Conservation (phyloP, 108 stramenopile species). For the Nannochloropsis salina region DNA sequence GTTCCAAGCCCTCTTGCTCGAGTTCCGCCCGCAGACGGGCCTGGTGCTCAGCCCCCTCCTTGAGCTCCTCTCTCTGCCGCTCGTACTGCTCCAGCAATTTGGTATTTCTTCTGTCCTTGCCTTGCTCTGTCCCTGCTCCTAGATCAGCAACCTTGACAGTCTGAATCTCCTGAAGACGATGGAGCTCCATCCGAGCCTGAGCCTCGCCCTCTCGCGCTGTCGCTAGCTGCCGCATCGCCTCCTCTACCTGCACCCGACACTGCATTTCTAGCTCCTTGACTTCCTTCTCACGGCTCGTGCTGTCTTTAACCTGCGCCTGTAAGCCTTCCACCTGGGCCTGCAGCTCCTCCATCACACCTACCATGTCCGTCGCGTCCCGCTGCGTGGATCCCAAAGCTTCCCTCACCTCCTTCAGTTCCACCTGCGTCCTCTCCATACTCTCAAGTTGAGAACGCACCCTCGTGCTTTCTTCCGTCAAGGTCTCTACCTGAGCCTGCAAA, state of each 20-base stretch:
- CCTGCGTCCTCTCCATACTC: not conserved
- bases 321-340: not conserved
- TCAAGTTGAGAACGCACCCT: not conserved
- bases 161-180: not conserved
- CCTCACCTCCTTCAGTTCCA: not conserved
- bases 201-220: not conserved
- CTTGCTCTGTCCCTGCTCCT: not conserved
- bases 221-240: not conserved
- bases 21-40: not conserved
- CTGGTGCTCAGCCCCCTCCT: not conserved
- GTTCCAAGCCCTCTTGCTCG: not conserved
- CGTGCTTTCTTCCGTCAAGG: not conserved
- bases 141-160: not conserved
- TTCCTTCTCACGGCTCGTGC: not conserved
- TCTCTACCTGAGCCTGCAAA: not conserved
- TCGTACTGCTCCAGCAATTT: not conserved
- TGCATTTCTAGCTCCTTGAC: not conserved
- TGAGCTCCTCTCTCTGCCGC: not conserved
- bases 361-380: slow-evolving; percentile 4
- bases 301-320: not conserved
- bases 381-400: not conserved
- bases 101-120: not conserved
- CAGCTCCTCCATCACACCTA: slow-evolving; percentile 1
- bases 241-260: not conserved
- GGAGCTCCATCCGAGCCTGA: not conserved